A percentile compares a stretch with the other conserved stretches of the same genome.
Evolutionary conservation across 1,139 yeast species (phyloP).

Genomic region (Wickerhamomyces sp.): DNA sequence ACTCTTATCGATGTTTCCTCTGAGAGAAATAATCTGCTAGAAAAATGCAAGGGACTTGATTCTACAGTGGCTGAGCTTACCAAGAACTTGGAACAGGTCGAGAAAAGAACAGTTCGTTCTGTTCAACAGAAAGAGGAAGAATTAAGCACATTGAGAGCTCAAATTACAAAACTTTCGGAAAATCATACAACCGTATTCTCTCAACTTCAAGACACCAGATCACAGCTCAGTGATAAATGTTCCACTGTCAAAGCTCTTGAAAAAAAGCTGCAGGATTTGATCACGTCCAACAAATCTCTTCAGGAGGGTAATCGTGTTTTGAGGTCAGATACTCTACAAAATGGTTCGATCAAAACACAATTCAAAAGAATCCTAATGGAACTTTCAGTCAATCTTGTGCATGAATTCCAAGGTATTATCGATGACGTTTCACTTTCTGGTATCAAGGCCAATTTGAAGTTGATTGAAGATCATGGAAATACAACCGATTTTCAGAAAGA

Average conservation of each 20-base stretch:
- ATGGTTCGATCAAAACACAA: constrained; percentile 8
- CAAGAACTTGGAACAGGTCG: neutral
- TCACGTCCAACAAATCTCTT: constrained; percentile 1
- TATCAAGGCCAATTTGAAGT: constrained; percentile 6
- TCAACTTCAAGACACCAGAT: constrained; percentile 9
- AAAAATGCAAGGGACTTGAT: neutral
- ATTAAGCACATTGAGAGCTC: neutral
- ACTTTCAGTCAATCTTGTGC: constrained; percentile 5
- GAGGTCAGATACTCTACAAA: constrained; percentile 10
- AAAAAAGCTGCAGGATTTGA: constrained; percentile 5
- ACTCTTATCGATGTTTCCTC: neutral
- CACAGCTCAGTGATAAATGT: constrained; percentile 10
- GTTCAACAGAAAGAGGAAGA: constrained; percentile 6
- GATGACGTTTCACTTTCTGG: constrained; percentile 11
- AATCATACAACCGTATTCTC: neutral
- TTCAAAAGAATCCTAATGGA: constrained; percentile 8
- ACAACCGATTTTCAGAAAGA: constrained; percentile 2
- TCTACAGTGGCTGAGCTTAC: neutral
- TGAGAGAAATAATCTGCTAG: neutral
- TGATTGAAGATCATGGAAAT: neutral
- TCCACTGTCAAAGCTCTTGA: constrained; percentile 1
- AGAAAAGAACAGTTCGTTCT: neutral
- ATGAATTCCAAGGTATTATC: constrained; percentile 16
- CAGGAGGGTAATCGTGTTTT: constrained; percentile 7
- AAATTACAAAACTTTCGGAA: neutral